Evolutionary conservation across 257 asterid species (phyloP), one percentile per base, ranked within the genome.

Genomic region (Salvia splendens): DNA sequence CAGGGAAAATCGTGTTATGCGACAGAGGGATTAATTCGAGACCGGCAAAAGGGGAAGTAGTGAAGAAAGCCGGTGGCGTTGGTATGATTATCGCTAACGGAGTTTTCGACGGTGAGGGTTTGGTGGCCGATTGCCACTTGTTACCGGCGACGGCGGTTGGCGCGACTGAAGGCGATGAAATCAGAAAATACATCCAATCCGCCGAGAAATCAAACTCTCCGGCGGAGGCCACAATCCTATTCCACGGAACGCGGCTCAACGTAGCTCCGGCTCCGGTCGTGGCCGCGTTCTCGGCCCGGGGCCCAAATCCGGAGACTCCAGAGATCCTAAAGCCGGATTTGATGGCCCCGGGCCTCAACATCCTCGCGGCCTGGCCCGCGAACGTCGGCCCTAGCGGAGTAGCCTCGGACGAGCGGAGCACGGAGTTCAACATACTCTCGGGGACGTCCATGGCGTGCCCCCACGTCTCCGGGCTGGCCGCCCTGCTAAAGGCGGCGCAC

Each of bases 381-480:
- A 69, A 75, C 4, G 76, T 86, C 0, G 97, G 91, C 2, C 97
- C 97, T 0, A 84, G 88, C 17, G 91, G 96, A 40, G 72, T 92
- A 42, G 76, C 81, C 0, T 84, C 95, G 0, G 96, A 92, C 33
- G 77, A 77, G 4, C 93, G 98, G 2, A 55, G 73, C 3, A 89
- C 96, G 0, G 96, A 86, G 72, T 89, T 92, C 75, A 92, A 89
- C 41, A 92, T 92, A 20, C 36, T 89, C 58, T 89, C 96, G 0
- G 98, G 98, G 0, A 89, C 98, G 1, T 91, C 98, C 3, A 89
- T 92, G 96, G 96, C 98, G 0, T 89, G 98, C 75, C 98, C 98
- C 1, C 98, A 91, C 54, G 87, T 92, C 3, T 85, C 96, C 1
- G 98, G 98, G 4, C 77, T 92, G 0, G 98, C 86, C 0, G 96